Conservation (phyloP, 441 rosid species). For the Dalechampia spathulata region DNA sequence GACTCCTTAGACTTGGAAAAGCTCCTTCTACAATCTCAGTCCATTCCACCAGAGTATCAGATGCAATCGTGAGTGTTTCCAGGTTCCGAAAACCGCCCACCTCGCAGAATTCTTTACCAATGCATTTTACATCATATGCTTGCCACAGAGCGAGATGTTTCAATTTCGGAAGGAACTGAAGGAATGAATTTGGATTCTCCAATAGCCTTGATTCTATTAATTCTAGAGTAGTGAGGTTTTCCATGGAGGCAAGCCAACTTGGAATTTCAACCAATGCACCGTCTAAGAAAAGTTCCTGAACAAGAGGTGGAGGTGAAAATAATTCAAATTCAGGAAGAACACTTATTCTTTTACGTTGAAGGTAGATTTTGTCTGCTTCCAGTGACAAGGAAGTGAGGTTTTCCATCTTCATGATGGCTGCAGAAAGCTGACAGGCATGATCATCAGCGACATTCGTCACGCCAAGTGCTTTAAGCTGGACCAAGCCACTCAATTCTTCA, state of each 20-base stretch:
- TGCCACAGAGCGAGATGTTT: background rate
- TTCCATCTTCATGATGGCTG: conserved; percentile 8
- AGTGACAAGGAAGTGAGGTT: conserved; percentile 1
- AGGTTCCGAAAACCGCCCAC: conserved; percentile 12
- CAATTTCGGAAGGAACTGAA: conserved; percentile 13
- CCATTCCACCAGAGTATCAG: background rate
- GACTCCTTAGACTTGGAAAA: conserved; percentile 12
- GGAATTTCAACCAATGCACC: conserved; percentile 17
- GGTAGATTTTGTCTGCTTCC: background rate
- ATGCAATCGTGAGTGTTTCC: conserved; percentile 8
- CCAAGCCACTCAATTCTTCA: conserved; percentile 7
- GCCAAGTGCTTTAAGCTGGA: background rate
- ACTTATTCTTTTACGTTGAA: too few species aligned
- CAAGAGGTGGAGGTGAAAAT: conserved; percentile 11
- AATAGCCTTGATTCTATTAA: background rate
- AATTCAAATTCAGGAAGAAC: conserved; percentile 10
- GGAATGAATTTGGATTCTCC: conserved; percentile 4
- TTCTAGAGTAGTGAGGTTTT: background rate
- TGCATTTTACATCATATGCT: background rate
- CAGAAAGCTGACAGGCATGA: conserved; percentile 10
- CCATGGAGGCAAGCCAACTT: conserved; percentile 12
- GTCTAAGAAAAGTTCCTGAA: background rate
- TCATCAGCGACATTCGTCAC: conserved; percentile 9
- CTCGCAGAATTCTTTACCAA: too few species aligned
- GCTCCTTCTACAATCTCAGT: conserved; percentile 11